Evolutionary conservation across 2,329 filamentous ascomycete genomes (phyloP).

Genomic region (Fusarium pilosicola): DNA sequence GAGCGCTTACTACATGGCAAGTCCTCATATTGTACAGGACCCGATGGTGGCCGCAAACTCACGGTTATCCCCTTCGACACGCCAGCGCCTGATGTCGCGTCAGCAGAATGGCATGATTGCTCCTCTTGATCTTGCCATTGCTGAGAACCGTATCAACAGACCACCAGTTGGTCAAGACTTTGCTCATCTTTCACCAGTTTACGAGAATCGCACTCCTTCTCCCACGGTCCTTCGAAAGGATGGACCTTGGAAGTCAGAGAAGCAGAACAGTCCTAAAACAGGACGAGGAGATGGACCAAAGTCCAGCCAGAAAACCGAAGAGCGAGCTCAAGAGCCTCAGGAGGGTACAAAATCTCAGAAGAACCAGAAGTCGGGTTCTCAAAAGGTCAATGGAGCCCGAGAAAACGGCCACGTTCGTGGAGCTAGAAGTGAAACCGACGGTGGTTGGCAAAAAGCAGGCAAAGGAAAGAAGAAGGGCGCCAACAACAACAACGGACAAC

Average conservation of each 20-base stretch:
- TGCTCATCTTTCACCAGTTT: conserved; percentile 75
- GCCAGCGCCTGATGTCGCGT: conserved; percentile 53
- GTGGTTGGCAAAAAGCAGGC: conserved; percentile 68
- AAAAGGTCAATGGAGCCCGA: conserved; percentile 54
- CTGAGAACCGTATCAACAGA: conserved; percentile 53
- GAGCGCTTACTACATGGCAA: conserved; percentile 47
- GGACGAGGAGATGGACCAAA: conserved; percentile 35
- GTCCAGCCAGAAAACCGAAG: conserved; percentile 38
- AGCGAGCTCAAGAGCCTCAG: conserved; percentile 43
- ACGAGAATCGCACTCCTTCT: conserved; percentile 77
- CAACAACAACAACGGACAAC: conserved; percentile 51
- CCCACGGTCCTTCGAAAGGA: conserved; percentile 70
- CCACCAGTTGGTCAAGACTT: conserved; percentile 52
- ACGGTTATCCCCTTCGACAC: conserved; percentile 48
- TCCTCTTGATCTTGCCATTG: conserved; percentile 65
- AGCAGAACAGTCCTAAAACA: conserved; percentile 35
- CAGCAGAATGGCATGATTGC: conserved; percentile 62
- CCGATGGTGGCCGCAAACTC: conserved; percentile 43
- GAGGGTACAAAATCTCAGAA: conserved; percentile 40
- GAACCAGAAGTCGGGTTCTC: conserved; percentile 41
- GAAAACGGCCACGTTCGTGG: conserved; percentile 65
- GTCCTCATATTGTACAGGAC: conserved; percentile 46
- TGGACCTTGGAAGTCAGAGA: conserved; percentile 44
- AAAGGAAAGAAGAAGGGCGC: conserved; percentile 59
- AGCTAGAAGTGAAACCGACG: conserved; percentile 64